Evolutionary conservation across 1,284 basidiomycete species (phyloP), one percentile per base, ranked within the genome.

Genomic region (Psilocybe mexicana): DNA sequence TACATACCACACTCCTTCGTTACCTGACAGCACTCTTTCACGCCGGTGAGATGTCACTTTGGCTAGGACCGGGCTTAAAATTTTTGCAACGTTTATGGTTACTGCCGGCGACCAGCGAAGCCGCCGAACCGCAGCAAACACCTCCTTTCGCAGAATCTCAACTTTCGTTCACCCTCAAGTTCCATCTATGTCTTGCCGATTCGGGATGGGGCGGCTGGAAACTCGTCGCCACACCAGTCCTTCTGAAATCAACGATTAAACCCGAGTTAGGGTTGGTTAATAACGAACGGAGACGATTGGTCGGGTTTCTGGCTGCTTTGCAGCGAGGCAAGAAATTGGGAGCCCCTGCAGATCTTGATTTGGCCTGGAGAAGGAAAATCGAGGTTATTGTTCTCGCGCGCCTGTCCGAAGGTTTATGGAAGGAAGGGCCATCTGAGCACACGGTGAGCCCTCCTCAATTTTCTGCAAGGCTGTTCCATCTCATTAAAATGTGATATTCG

Each of bases 151-250:
- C 43, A 4, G 33, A 52, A 36, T 56, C 55, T 23, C 70, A 74
- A 12, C 48, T 65, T 5, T 59, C 65, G 3, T 84, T 88, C 60
- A 82, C 79, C 0, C 64, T 85, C 12, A 77, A 79, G 38, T 70
- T 92, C 10, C 79, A 82, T 30, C 85, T 84, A 1, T 73, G 79
- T 2, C 76, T 92, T 6, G 78, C 83, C 1, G 85, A 88, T 50
- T 68, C 86, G 7, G 78, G 76, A 1, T 92, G 90, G 88, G 83
- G 82, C 35, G 90, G 88, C 1, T 91, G 89, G 87, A 88, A 83
- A 64, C 74, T 84, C 38, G 69, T 91, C 25, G 86, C 81, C 24
- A 67, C 85, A 1, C 85, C 88, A 0, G 70, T 78, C 14, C 67
- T 90, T 24, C 64, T 84, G 25, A 83, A 83, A 64, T 73, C 75